Conservation (phyloP, 2,329 filamentous ascomycete genomes). For the Pseudopithomyces chartarum region DNA sequence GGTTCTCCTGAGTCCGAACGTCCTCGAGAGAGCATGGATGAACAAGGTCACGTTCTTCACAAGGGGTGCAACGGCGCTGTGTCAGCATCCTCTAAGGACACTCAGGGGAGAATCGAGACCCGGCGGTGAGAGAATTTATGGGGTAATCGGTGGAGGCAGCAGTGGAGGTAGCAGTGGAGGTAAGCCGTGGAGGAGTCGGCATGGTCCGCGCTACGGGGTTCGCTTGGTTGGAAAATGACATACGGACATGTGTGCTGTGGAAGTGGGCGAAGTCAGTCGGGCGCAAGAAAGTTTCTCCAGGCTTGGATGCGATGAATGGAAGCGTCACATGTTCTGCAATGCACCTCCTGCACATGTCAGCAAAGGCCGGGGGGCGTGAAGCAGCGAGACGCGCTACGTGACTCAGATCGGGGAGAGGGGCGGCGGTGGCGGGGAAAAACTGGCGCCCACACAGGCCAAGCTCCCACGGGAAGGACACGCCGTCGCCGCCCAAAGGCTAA, state of each 20-base stretch:
- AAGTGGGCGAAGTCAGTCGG: not conserved
- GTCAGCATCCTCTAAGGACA: too few species aligned
- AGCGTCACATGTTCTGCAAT: not conserved
- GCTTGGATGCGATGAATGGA: not conserved
- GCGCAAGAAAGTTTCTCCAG: not conserved
- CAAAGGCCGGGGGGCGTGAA: not conserved
- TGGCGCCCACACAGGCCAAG: not conserved
- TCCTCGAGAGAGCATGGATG: too few species aligned
- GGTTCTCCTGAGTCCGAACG: too few species aligned
- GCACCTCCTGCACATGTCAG: not conserved
- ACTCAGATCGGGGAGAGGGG: not conserved
- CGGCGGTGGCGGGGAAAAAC: not conserved
- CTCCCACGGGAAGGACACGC: conserved; percentile 1
- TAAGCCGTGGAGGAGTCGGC: too few species aligned
- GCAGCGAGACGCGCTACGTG: conserved; percentile 3
- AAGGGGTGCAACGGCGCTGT: too few species aligned
- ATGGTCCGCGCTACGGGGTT: too few species aligned
- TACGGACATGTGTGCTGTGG: not conserved
- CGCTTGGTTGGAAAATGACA: not conserved
- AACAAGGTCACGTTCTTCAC: too few species aligned
- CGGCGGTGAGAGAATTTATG: too few species aligned
- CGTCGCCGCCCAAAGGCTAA: not conserved
- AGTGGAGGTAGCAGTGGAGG: too few species aligned
- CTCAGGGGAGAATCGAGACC: too few species aligned
- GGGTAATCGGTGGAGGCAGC: too few species aligned